Evolutionary conservation across 179 eudicot genomes (phyloP).

Genomic region (Silene coronaria): DNA sequence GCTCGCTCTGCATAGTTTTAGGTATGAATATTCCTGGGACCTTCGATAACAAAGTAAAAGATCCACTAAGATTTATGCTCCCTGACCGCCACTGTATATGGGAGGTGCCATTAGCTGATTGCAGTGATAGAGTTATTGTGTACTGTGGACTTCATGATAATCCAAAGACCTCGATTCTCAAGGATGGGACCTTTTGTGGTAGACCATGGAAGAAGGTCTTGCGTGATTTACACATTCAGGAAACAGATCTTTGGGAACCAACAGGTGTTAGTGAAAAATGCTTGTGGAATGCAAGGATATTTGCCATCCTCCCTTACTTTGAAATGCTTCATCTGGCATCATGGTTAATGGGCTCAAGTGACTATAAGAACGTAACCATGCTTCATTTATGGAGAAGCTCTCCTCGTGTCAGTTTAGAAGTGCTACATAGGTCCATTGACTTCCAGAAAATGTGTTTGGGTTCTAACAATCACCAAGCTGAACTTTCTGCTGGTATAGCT

Average conservation of each 20-base stretch:
- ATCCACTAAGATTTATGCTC: constrained; percentile 62
- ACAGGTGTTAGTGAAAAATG: constrained; percentile 46
- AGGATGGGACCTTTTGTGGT: constrained; percentile 91
- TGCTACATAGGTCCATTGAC: constrained; percentile 84
- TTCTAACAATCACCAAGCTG: constrained; percentile 79
- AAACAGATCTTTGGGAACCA: constrained; percentile 65
- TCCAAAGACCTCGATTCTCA: constrained; percentile 57
- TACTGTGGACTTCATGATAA: constrained; percentile 98
- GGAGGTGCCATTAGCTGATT: constrained; percentile 89
- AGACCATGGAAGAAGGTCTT: constrained; percentile 85
- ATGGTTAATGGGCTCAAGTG: constrained; percentile 78
- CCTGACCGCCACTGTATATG: constrained; percentile 98
- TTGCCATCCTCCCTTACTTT: constrained; percentile 62
- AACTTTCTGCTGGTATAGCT: constrained; percentile 79
- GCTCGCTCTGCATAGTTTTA: constrained; percentile 78
- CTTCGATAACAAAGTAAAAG: constrained; percentile 22
- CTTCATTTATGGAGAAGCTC: constrained; percentile 56
- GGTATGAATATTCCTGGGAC: constrained; percentile 57
- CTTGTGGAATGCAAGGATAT: constrained; percentile 93
- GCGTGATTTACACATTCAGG: constrained; percentile 61
- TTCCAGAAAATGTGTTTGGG: constrained; percentile 73
- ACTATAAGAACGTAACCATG: constrained; percentile 35
- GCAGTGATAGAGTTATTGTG: constrained; percentile 59
- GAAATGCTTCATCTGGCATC: constrained; percentile 80
- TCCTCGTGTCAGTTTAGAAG: constrained; percentile 77